Conservation (phyloP, 345 rosid genomes). For the Raphanus sativus region DNA sequence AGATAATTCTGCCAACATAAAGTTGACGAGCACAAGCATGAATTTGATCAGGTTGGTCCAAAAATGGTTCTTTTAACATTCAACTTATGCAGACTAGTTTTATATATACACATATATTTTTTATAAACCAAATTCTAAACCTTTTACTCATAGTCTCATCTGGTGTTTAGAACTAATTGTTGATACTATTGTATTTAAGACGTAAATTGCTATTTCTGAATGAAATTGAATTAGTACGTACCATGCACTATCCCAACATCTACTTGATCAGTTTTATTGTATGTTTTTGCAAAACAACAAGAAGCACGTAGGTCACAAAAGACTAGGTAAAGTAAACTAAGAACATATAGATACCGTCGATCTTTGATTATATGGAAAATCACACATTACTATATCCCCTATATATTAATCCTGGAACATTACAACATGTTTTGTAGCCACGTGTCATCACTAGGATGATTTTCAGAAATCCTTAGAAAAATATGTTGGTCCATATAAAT, state of each 20-base stretch:
- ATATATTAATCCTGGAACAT: no score
- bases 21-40: not conserved
- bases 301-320: slow-evolving; percentile 12
- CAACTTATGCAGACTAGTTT: not conserved
- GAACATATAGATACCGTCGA: not conserved
- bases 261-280: slow-evolving; percentile 15
- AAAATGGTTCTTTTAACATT: no score
- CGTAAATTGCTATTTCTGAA: not conserved
- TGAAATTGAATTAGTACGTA: not conserved
- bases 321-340: not conserved
- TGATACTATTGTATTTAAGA: not conserved
- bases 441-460: no score
- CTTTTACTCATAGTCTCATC: no score
- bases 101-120: not conserved
- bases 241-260: not conserved
- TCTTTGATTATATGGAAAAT: not conserved
- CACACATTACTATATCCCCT: slow-evolving; percentile 20
- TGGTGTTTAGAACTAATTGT: not conserved
- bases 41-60: not conserved
- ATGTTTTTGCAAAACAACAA: slow-evolving; percentile 18
- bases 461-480: no score
- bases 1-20: not conserved
- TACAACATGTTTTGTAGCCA: no score
- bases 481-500: no score
- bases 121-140: no score